Base-by-base conservation (phyloP, 345 rosid genomes). In the Hibiscus syriacus region DNA sequence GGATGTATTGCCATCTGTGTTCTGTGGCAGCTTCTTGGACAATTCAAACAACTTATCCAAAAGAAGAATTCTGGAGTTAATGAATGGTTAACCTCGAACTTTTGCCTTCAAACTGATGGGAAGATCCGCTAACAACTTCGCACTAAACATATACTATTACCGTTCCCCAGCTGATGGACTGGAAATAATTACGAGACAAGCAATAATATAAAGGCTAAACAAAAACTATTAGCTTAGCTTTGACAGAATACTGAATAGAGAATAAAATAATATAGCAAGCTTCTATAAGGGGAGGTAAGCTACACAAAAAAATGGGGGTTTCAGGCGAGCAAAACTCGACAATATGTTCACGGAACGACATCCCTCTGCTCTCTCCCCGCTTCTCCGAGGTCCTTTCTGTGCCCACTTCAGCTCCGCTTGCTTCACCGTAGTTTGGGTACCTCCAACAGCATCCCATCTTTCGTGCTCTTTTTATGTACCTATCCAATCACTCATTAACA, bases 371-470 rank as follows among this genome's bases (percentile, higher is more conserved):
- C n/a, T n/a, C n/a, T n/a, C n/a, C n/a, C n/a, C n/a, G 11, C 66
- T 71, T 71, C 71, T 77, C 68, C 86, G 73, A 0, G 89, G 86
- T 11, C 89, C 92, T 74, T 80, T 87, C 83, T 84, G 89, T 0
- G 89, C 89, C 92, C 92, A 85, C 58, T 74, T 83, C 8, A 83
- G 74, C 74, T 87, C 89, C 26, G 84, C 89, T 54, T 78, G 86
- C 72, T 81, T 84, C 64, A 72, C 83, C 4, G 1, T 19, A 45
- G n/a, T 70, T 67, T 2, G 82, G 67, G 46, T 76, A 78, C 72
- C 86, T 30, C 41, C 75, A 78, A 23, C 75, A 77, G 43, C 89
- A 84, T 17, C 85, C 82, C 10, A 74, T 58, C 57, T 34, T 62
- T 41, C 87, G 89, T 5, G 92, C 92, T 57, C 81, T 77, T 41